Evolutionary conservation across 306 rosid species (phyloP), one percentile per base, ranked within the genome.

Genomic region (Fagus sylvatica): DNA sequence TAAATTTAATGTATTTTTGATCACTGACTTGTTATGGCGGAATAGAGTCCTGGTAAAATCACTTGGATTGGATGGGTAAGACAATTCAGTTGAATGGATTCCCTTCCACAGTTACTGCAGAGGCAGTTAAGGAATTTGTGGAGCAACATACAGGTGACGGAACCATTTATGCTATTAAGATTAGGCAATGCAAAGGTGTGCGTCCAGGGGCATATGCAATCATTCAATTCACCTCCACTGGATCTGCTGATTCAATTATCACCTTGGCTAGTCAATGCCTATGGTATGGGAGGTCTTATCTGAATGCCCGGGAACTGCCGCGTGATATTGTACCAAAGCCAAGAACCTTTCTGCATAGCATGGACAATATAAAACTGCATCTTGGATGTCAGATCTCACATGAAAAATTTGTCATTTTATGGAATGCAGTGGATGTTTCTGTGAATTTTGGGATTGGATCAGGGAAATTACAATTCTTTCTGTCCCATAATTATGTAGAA

Each of bases 1-100:
- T 4, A 60, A n/a, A 55, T 55, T 2, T 32, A 30, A 60, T 32
- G 7, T 60, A 12, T 32, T 13, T 53, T 53, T 53, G 57, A 65
- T 65, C 12, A 65, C 49, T 37, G 3, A 16, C 48, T 37, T 65
- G 49, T 65, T 37, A 36, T 39, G 30, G 49, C 70, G 37, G 70
- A 65, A 17, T 36, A 37, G 70, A 16, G 30, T 37, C 46, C 49
- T 1, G 70, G 70, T 65, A 1, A 36, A 65, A 11, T 3, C 46
- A 65, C 28, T 36, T 36, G 15, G 49, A 48, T 60, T 39, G 46
- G 65, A 91, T 91, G 97, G 90, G 93, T 61, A 89, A 76, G 84
- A 92, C 97, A 34, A 70, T 92, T 80, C 85, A 76, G 75, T 69
- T 94, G 76, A 74, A 59, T 71, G 98, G 97, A 83, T 92, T 94